These are phyloP conservation scores for Linum usitatissimum DNA, from an alignment of 345 rosid species.

Conservation along the genomic window DNA sequence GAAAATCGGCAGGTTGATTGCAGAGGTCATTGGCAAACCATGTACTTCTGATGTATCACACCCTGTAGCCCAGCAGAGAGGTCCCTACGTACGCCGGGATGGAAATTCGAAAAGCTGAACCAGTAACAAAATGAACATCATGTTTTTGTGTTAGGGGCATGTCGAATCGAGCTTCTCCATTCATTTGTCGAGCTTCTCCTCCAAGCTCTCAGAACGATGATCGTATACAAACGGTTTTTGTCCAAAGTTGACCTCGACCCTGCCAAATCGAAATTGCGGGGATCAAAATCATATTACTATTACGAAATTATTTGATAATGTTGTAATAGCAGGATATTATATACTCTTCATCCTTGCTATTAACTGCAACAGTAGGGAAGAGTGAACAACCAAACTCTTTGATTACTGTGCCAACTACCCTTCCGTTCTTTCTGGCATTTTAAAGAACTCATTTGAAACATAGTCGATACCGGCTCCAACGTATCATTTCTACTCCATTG, in stretches of 20 bases:
- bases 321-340: constrained; percentile 1
- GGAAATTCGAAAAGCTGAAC: too few species aligned
- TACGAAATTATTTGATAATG: too few species aligned
- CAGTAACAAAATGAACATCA: too few species aligned
- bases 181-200: too few species aligned
- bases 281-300: constrained; percentile 1
- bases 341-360: constrained; percentile 88
- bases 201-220: too few species aligned
- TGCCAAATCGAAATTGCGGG: constrained; percentile 17
- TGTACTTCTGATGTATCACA: too few species aligned
- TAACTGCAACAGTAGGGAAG: constrained; percentile 85
- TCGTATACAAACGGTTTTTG: constrained; percentile 62
- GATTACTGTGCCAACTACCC: constrained; percentile 46
- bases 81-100: too few species aligned
- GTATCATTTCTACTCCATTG: constrained; percentile 14
- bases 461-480: constrained; percentile 94
- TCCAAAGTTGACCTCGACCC: constrained; percentile 92
- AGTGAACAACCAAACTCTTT: constrained; percentile 64
- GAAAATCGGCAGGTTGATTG: too few species aligned
- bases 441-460: constrained; percentile 63
- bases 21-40: too few species aligned
- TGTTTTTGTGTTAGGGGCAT: too few species aligned
- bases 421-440: constrained; percentile 66
- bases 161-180: too few species aligned
- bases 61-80: too few species aligned